Base-by-base conservation (phyloP, 257 asterid genomes). In the Fraxinus pennsylvanica region DNA sequence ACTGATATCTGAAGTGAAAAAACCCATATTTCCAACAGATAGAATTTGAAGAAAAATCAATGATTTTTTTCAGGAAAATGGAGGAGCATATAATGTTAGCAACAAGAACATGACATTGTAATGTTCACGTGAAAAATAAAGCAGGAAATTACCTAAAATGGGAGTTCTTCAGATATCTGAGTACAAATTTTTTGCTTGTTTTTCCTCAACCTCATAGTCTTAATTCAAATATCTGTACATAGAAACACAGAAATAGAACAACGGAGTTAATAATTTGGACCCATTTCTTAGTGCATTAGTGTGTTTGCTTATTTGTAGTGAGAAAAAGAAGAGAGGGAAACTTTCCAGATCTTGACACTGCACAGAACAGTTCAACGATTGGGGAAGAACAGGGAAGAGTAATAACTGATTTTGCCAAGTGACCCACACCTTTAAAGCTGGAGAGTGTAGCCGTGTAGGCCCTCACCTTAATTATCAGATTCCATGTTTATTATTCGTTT, bases 81-180 rank as follows among this genome's bases (percentile, higher is more conserved):
- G 67, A 61, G 68, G 5, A 21, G 68, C 3, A 25, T 21, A 61
- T 2, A 61, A 21, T 15, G 32, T 6, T 1, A 61, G 9, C 3
- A 61, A 61, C 32, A 59, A 57, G 9, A 8, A 57, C 7, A n/a
- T 5, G 4, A 59, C 13, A 17, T n/a, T n/a, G n/a, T 17, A 59
- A 68, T 71, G 54, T 59, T 54, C 6, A 3, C n/a, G 39, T 21
- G 69, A 71, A 36, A 9, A 77, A 45, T 3, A 47, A 27, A 54
- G 27, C 13, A 76, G 30, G 65, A 81, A 67, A 74, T 69, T 52
- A 86, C 89, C 87, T 74, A 82, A 39, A 72, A 78, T 33, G 70
- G 35, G 50, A 71, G 76, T 73, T 25, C 74, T 76, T 57, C 81
- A 76, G 88, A 84, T 84, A 85, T 80, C 87, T 22, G 29, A 59